Evolutionary conservation across 345 rosid genomes (phyloP).

Genomic region (Dovyalis caffra): DNA sequence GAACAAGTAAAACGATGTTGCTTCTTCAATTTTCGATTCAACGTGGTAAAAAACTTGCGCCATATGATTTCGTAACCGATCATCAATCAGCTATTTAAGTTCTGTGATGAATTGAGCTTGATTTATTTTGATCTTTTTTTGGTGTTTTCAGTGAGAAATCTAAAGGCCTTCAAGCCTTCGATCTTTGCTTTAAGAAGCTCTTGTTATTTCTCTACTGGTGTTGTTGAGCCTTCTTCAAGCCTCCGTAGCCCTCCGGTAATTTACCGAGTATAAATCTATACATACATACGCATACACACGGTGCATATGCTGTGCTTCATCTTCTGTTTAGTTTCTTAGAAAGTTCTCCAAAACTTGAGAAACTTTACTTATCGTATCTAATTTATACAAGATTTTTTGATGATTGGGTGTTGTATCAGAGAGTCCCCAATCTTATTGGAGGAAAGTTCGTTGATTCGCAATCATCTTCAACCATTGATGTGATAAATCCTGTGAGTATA

Average conservation of each 20-base stretch:
- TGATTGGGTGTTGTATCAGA: conserved; percentile 50
- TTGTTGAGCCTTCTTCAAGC: conserved; percentile 46
- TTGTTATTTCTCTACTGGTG: conserved; percentile 48
- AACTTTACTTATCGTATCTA: not conserved
- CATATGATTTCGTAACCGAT: not conserved
- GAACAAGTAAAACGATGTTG: conserved; percentile 30
- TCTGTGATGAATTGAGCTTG: not conserved
- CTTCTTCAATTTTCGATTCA: conserved; percentile 36
- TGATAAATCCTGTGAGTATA: conserved; percentile 76
- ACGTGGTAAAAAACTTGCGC: conserved; percentile 23
- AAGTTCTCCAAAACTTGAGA: not conserved
- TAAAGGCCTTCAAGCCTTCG: conserved; percentile 48
- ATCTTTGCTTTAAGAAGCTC: conserved; percentile 33
- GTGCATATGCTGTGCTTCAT: not conserved
- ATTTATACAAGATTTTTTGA: too few relatives aligned
- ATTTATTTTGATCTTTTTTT: not conserved
- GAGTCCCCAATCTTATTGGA: conserved; percentile 87
- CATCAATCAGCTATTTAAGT: not conserved
- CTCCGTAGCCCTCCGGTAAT: conserved; percentile 50
- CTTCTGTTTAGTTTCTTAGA: not conserved
- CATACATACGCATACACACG: not conserved
- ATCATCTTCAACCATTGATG: conserved; percentile 63
- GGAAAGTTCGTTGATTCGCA: conserved; percentile 75
- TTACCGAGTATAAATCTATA: not conserved
- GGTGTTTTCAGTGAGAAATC: conserved; percentile 46